Conservation (phyloP, 176 grass and related monocot species). For the Oropetium thomaeum region DNA sequence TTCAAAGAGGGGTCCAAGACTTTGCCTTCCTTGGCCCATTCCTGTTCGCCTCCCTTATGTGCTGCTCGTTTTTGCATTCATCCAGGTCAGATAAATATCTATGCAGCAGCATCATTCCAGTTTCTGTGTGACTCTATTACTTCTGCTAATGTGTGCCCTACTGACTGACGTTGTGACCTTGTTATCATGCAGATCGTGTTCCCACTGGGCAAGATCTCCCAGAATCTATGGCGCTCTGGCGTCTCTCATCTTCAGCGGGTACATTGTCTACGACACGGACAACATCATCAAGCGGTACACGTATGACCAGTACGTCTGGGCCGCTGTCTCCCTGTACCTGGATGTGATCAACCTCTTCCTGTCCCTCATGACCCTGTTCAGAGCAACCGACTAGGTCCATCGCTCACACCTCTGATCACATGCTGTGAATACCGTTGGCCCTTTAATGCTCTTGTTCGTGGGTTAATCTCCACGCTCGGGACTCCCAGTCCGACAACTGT, state of each 20-base stretch:
- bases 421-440: conserved; percentile 1
- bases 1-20: conserved; percentile 73
- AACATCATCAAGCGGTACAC: conserved; percentile 85
- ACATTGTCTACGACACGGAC: conserved; percentile 87
- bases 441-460: not conserved
- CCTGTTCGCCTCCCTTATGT: conserved; percentile 70
- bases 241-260: conserved; percentile 70
- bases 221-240: conserved; percentile 75
- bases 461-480: not conserved
- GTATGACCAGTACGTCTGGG: conserved; percentile 88
- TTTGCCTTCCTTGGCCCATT: conserved; percentile 93
- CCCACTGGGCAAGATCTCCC: conserved; percentile 75
- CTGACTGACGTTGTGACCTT: not conserved
- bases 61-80: conserved; percentile 75
- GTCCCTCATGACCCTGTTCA: conserved; percentile 62
- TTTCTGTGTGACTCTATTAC: not conserved
- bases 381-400: conserved; percentile 51
- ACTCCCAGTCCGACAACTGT: not conserved
- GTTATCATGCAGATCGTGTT: conserved; percentile 54
- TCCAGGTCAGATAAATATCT: conserved; percentile 54
- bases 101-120: not conserved
- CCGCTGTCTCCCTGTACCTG: conserved; percentile 63
- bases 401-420: not conserved
- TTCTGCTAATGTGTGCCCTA: not conserved
- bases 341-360: conserved; percentile 89